Percentiles rank a stretch among this genome's conserved stretches.
phyloP scores from a whole-genome alignment of 164 flowering plant genomes.

The Vitis vinifera region DNA sequence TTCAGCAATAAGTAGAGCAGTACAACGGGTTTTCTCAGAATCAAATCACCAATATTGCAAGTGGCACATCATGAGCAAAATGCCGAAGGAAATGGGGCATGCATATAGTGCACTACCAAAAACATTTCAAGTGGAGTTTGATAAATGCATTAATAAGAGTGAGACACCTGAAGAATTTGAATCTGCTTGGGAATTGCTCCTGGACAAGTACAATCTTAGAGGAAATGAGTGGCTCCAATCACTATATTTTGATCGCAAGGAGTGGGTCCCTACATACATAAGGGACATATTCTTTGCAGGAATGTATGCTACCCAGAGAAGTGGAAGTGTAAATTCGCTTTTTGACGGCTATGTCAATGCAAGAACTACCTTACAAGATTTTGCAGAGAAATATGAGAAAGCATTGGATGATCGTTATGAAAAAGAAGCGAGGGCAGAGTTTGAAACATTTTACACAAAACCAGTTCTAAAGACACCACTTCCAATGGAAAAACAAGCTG shows the following conservation, averaged over 20 bases:
- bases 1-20: constrained; percentile 24
- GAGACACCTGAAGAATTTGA: constrained; percentile 35
- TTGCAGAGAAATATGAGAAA: constrained; percentile 32
- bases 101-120: constrained; percentile 25
- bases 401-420: constrained; percentile 33
- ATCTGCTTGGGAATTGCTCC: constrained; percentile 27
- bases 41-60: constrained; percentile 32
- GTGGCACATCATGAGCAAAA: constrained; percentile 37
- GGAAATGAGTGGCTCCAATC: constrained; percentile 36
- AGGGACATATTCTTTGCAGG: constrained; percentile 37
- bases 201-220: constrained; percentile 30
- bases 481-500: constrained; percentile 38
- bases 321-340: constrained; percentile 26
- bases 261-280: constrained; percentile 37
- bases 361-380: constrained; percentile 29
- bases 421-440: constrained; percentile 39
- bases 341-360: constrained; percentile 36
- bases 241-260: constrained; percentile 30
- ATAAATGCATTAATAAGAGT: constrained; percentile 28
- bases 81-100: constrained; percentile 35
- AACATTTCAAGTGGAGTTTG: constrained; percentile 33
- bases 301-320: constrained; percentile 26
- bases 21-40: constrained; percentile 28
- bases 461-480: constrained; percentile 33
- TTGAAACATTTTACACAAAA: constrained; percentile 33